A percentile compares a stretch with the other conserved stretches of the same genome.
These are phyloP conservation scores for Vaccinium corymbosum DNA, from an alignment of 148 eudicot genomes.

Conservation along the genomic window DNA sequence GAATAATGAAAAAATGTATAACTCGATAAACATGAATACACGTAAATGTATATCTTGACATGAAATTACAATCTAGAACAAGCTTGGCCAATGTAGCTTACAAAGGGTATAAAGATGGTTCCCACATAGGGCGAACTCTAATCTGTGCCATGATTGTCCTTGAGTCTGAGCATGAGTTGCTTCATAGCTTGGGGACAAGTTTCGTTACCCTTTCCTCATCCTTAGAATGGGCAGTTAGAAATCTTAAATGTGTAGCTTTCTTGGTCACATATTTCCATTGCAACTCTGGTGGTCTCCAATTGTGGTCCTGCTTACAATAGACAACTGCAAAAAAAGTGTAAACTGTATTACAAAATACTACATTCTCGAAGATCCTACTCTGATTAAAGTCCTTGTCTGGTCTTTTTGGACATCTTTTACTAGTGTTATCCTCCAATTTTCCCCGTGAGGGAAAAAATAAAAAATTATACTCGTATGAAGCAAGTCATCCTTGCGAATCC, in stretches of 20 bases:
- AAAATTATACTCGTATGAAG: too few species aligned
- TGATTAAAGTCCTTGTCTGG: background rate
- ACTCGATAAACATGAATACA: too few species aligned
- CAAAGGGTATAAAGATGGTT: background rate
- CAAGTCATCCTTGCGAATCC: background rate
- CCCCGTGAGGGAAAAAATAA: background rate
- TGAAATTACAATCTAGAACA: too few species aligned
- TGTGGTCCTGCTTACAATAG: conserved; percentile 11
- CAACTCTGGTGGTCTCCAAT: background rate
- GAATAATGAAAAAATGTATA: too few species aligned
- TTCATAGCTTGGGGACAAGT: background rate
- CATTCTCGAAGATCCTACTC: background rate
- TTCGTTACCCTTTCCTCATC: background rate
- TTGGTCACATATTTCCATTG: background rate
- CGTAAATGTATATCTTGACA: too few species aligned
- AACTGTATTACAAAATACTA: background rate
- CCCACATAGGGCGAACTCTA: background rate
- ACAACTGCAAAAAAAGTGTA: background rate
- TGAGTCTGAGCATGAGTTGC: background rate
- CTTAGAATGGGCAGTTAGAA: background rate
- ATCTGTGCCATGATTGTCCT: conserved; percentile 5
- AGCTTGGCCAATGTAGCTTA: too few species aligned
- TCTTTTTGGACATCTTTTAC: background rate
- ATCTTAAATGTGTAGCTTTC: conserved; percentile 10
- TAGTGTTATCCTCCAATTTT: background rate